Conservation (phyloP, 2,329 filamentous ascomycete genomes). For the Myriosclerotinia duriaeana region DNA sequence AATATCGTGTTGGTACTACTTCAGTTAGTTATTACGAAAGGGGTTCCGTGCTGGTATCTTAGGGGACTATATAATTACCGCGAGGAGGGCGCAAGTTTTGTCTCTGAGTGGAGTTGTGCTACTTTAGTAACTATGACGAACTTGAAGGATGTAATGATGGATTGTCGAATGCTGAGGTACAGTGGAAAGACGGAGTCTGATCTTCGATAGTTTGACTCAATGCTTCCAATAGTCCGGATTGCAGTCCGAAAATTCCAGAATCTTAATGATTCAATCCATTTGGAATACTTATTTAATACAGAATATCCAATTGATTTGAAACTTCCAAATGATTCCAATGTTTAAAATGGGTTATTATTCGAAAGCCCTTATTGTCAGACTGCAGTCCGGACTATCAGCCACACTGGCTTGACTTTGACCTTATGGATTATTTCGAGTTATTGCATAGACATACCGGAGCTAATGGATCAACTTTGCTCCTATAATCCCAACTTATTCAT, state of each 20-base stretch:
- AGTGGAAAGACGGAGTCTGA: background rate
- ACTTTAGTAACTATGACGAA: background rate
- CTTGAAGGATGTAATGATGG: background rate
- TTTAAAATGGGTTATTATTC: too few relatives aligned
- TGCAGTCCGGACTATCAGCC: too few relatives aligned
- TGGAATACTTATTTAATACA: too few relatives aligned
- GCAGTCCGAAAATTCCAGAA: background rate
- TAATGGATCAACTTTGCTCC: too few relatives aligned
- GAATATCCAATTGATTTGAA: too few relatives aligned
- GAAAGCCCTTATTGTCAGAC: too few relatives aligned
- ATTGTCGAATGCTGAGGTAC: background rate
- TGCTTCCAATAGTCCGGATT: background rate
- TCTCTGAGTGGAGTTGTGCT: background rate
- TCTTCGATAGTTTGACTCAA: too few relatives aligned
- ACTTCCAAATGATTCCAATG: too few relatives aligned
- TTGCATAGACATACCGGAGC: too few relatives aligned
- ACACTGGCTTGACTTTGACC: too few relatives aligned
- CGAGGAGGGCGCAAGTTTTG: constrained; percentile 20
- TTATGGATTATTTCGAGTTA: too few relatives aligned
- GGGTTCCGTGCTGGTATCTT: constrained; percentile 58
- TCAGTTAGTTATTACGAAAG: constrained; percentile 25
- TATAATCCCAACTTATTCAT: too few relatives aligned
- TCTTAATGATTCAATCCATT: background rate
- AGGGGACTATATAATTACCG: constrained; percentile 48
- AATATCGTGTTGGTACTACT: constrained; percentile 25